Percentiles rank a stretch among this genome's conserved stretches.
These are phyloP conservation scores for Phytophthora chlamydospora DNA, from an alignment of 352 stramenopile species.

Conservation along the genomic window DNA sequence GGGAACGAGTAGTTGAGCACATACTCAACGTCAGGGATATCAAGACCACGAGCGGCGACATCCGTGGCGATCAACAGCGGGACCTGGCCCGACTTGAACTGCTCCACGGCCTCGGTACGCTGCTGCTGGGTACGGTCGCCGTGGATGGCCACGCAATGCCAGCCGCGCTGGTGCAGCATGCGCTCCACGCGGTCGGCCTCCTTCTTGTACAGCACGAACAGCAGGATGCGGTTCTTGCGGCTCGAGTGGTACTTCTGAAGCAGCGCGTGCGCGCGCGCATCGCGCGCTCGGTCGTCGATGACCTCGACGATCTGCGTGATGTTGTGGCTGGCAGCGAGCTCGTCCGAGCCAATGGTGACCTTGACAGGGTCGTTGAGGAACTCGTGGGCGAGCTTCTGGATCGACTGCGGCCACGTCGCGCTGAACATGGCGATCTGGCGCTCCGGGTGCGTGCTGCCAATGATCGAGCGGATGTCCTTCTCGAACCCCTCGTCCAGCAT, in stretches of 20 bases:
- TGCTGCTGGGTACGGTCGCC: conserved; percentile 95
- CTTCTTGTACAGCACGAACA: conserved; percentile 99
- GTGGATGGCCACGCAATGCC: conserved; percentile 95
- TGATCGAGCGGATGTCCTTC: conserved; percentile 93
- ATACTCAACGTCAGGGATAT: conserved; percentile 97
- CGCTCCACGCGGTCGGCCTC: conserved; percentile 96
- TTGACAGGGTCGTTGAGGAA: conserved; percentile 95
- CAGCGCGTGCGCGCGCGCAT: conserved; percentile 89
- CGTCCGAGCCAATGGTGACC: conserved; percentile 94
- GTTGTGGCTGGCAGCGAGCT: conserved; percentile 95
- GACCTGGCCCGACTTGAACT: conserved; percentile 95
- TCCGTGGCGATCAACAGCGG: conserved; percentile 97
- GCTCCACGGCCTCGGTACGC: conserved; percentile 90
- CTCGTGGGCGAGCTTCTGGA: conserved; percentile 96
- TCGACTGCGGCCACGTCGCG: conserved; percentile 96
- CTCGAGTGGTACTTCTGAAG: conserved; percentile 93
- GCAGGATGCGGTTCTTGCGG: conserved; percentile 93
- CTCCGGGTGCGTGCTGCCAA: conserved; percentile 75
- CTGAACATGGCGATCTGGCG: conserved; percentile 98
- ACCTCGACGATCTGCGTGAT: conserved; percentile 96
- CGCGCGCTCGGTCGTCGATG: conserved; percentile 91
- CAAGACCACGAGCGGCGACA: conserved; percentile 96
- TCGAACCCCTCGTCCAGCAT: conserved; percentile 96
- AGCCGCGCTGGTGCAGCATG: conserved; percentile 92
- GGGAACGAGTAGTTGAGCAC: conserved; percentile 98